Evolutionary conservation across 2,329 filamentous ascomycete genomes (phyloP), one percentile per base, ranked within the genome.

Genomic region (Cladosporium sp.): DNA sequence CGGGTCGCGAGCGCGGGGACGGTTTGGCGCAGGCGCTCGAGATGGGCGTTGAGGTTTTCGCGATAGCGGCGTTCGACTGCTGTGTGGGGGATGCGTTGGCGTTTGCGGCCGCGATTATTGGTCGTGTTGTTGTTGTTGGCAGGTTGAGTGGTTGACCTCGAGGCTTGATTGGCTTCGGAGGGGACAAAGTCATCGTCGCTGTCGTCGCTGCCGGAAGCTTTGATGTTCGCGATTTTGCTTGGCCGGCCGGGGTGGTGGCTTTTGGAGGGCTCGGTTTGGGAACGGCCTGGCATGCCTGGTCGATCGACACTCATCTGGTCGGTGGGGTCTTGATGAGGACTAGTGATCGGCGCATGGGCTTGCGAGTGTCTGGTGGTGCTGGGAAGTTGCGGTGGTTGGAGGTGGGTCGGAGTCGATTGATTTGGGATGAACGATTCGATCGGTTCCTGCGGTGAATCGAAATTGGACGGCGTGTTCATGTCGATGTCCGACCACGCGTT

Each of bases 1-100:
- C 58, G 66, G 19, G 61, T 60, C 19, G 67, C 67, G 35, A 71
- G 54, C 4, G 65, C 59, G 4, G 70, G 68, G 15, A 73, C 66
- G 4, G 66, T 66, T 50, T 67, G 61, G 24, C 70, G 65, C 6
- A 73, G 62, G 25, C 67, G 66, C 34, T 71, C 68, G 25, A 73
- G 64, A 53, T 72, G 69, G 8, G 66, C 62, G 50, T 73, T 73
- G 24, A 73, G 64, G 40, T 71, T 72, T 58, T 73, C 70, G 9
- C 71, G 62, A 60, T 73, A 73, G 44, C 71, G 65, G 32, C 70
- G 65, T 50, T 66, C 64, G 24, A 64, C 60, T 3, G 71, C 69
- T 4, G 70, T 72, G 55, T 73, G 71, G 6, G 70, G 70, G 45
- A 72, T 71, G 48, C 70, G 70, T 52, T 70, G 67, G 4, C 69